Base-by-base conservation (phyloP, 164 flowering plant species). In the Taxillus chinensis region DNA sequence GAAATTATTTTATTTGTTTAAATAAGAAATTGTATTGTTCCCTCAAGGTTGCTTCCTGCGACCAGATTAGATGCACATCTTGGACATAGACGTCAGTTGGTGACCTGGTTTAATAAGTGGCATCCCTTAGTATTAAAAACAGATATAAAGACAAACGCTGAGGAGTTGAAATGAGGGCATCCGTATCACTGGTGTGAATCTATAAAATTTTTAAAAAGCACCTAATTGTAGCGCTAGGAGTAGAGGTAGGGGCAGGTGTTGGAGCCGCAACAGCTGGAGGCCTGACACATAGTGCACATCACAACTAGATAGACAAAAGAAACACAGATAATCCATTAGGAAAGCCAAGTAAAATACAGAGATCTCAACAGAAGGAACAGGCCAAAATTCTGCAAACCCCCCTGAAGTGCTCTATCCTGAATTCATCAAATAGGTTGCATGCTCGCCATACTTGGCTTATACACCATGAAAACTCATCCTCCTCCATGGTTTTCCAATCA, bases 311-410 rank as follows among this genome's bases (percentile, higher is more conserved):
- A 2, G 27, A 27, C 5, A 39, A 15, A 8, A 11, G 8, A 40
- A 7, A 41, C 9, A 55, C 9, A 56, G 7, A 5, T 52, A 16
- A 37, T 17, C 40, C 27, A 11, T 17, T 55, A 16, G 57, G 42
- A 52, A 14, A 41, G 4, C 59, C 11, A 17, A 14, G 39, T 43
- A 37, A 70, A 45, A 4, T n/a, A 13, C 40, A 64, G 8, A 61
- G 45, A 55, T 53, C 87, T 74, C 71, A 93, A 97, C 99, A 71
- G 91, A 76, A 67, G 97, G 99, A 79, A 95, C 89, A 67, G 99
- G 95, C 99, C 99, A 95, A 74, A 70, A 95, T 39, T 97, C 99
- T 76, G 97, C 86, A 74, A 95, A 78, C 64, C 97, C 99, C 99
- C 76, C 99, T 80, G 66, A 93, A 95, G 69, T 95, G 99, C 71